Percentiles rank a stretch among this genome's conserved stretches.
Evolutionary conservation across 108 stramenopile species (phyloP).

Genomic region (Pseudonitzschia multiseries): DNA sequence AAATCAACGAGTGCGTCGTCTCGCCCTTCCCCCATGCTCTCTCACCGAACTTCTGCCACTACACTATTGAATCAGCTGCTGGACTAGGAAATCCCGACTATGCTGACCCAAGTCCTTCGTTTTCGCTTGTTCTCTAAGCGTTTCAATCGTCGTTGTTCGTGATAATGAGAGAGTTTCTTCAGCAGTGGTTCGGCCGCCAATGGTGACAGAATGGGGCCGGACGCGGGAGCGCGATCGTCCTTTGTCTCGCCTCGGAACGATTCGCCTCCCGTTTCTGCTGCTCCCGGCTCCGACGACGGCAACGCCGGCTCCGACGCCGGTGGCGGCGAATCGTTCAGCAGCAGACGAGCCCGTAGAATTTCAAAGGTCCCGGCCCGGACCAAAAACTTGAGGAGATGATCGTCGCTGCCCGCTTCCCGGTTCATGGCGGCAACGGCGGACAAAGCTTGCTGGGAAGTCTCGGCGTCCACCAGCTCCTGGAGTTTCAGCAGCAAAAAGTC

Average conservation of each 20-base stretch:
- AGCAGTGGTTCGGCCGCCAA: constrained; percentile 19
- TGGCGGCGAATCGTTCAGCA: no score
- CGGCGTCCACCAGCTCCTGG: constrained; percentile 38
- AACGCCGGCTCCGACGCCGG: no score
- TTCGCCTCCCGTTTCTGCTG: background rate
- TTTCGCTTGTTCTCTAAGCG: constrained; percentile 9
- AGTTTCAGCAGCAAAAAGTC: constrained; percentile 34
- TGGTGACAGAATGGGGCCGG: constrained; percentile 5
- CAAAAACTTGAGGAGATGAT: constrained; percentile 16
- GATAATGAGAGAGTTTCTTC: constrained; percentile 29
- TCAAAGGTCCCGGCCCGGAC: constrained; percentile 22
- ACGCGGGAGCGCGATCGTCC: background rate
- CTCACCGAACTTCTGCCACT: background rate
- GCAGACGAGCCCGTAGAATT: constrained; percentile 23
- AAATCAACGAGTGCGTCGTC: no score
- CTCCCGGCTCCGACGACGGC: no score
- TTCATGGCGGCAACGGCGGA: constrained; percentile 25
- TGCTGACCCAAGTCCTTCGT: background rate
- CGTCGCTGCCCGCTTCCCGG: constrained; percentile 18
- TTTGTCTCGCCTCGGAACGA: background rate
- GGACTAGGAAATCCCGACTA: background rate
- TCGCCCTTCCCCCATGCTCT: no score
- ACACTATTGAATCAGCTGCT: no score
- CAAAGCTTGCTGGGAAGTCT: constrained; percentile 19
- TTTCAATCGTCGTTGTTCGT: background rate